Evolutionary conservation across 176 grass and related monocot species (phyloP), one percentile per base, ranked within the genome.

Genomic region (Rhynchospora tenuis): DNA sequence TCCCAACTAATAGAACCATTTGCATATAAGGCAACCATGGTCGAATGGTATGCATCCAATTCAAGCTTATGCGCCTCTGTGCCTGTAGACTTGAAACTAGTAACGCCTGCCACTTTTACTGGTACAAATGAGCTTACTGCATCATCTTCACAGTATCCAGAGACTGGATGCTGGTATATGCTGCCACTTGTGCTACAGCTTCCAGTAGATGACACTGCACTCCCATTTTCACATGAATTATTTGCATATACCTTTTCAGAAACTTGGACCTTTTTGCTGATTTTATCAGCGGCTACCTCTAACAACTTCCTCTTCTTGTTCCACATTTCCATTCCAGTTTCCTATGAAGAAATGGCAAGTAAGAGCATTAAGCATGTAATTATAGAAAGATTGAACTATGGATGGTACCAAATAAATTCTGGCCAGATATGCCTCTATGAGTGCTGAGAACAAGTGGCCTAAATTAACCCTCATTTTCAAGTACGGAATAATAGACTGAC

Each of bases 1-100:
- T 98, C 95, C 95, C 95, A 98, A 81, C 92, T 98, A 85, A 98
- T 87, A 83, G 92, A 90, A 59, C 95, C 92, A 91, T 83, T 94
- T 85, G 85, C 85, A 91, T 94, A 91, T 77, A 94, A 85, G 45
- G 85, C 95, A 71, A 85, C 89, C 92, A 98, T 82, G 45, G 87
- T 94, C 85, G 95, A 85, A 88, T 89, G 85, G 73, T 93, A 98
- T 17, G 92, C 95, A 93, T 93, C 88, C 84, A 98, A 87, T 84
- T 98, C 95, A 82, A 98, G 86, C 74, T 81, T 84, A 93, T 94
- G 92, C 44, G 83, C 90, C 81, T 93, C 81, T 84, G 78, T 69
- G 80, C 31, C 81, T 3, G 23, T 42, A 64, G 80, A 61, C 60
- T 86, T 45, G 9, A 85, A 78, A 72, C 73, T 63, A 70, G 76